These are phyloP conservation scores for Hortaea werneckii DNA, from an alignment of 2,329 filamentous ascomycete genomes.

Conservation along the genomic window DNA sequence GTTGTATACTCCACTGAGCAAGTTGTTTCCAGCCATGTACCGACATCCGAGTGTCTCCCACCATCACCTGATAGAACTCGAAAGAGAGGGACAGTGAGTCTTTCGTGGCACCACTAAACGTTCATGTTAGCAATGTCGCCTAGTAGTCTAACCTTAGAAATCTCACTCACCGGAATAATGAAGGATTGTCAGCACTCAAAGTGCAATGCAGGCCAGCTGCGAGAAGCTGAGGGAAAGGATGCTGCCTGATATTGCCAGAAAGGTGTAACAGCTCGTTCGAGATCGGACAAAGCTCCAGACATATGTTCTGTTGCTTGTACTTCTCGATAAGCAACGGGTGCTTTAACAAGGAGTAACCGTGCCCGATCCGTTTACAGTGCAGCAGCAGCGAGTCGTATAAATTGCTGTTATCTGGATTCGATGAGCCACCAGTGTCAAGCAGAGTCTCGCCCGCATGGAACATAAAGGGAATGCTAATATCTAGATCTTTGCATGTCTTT, in stretches of 20 bases:
- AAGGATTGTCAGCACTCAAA: conserved; percentile 65
- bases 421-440: conserved; percentile 49
- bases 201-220: conserved; percentile 66
- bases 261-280: conserved; percentile 69
- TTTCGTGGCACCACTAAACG: conserved; percentile 7
- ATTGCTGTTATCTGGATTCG: conserved; percentile 50
- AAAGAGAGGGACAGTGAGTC: conserved; percentile 58
- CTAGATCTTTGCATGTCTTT: conserved; percentile 37
- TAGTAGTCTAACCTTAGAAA: not conserved
- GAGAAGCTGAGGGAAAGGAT: conserved; percentile 57
- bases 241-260: conserved; percentile 53
- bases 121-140: not conserved
- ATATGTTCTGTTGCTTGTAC: conserved; percentile 54
- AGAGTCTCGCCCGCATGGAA: conserved; percentile 49
- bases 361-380: conserved; percentile 59
- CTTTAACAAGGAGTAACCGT: conserved; percentile 59
- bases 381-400: conserved; percentile 58
- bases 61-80: conserved; percentile 68
- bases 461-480: conserved; percentile 56
- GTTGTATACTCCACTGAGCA: conserved; percentile 34
- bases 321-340: conserved; percentile 56
- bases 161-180: conserved; percentile 51
- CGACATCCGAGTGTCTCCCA: conserved; percentile 56
- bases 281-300: conserved; percentile 67
- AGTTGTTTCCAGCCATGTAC: conserved; percentile 62